A percentile compares a stretch with the other conserved stretches of the same genome.
phyloP scores from a whole-genome alignment of 1,284 basidiomycete species.

The Microbotryum lychnidis-dioicae region DNA sequence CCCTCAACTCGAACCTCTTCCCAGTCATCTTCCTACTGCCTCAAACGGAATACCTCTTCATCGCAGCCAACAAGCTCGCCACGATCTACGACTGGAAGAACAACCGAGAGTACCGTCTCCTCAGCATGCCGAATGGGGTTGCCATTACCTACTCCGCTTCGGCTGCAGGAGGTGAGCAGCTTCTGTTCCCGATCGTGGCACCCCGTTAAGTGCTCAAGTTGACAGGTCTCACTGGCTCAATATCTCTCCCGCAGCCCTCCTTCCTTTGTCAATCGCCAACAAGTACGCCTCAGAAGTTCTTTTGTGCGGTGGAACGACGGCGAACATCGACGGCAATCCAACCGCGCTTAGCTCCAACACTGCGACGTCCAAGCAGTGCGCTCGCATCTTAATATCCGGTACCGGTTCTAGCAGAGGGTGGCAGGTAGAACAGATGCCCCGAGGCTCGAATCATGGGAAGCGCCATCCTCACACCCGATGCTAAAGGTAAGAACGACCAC shows the following conservation, averaged over 20 bases:
- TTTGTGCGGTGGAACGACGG: conserved; percentile 65
- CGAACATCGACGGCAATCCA: conserved; percentile 48
- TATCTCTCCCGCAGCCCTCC: conserved; percentile 48
- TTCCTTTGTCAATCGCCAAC: conserved; percentile 57
- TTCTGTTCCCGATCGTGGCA: no score
- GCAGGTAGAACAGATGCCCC: conserved; percentile 21
- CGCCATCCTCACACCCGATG: conserved; percentile 63
- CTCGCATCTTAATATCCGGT: conserved; percentile 9
- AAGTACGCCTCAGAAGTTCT: conserved; percentile 59
- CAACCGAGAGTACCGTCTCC: no score
- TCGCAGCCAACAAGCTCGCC: no score
- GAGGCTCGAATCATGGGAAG: conserved; percentile 44
- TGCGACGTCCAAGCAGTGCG: conserved; percentile 13
- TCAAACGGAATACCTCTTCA: no score
- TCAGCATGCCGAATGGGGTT: no score
- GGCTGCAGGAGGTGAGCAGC: neutral
- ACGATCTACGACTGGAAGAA: no score
- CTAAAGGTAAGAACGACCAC: conserved; percentile 41
- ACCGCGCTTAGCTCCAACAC: conserved; percentile 2
- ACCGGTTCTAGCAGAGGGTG: conserved; percentile 14
- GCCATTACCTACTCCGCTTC: neutral
- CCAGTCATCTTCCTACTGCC: no score
- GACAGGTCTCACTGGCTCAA: no score
- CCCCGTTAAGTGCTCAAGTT: no score
- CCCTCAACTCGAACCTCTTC: no score